Evolutionary conservation across 108 stramenopile species (phyloP).

Genomic region (Stephanodiscus minutulus): DNA sequence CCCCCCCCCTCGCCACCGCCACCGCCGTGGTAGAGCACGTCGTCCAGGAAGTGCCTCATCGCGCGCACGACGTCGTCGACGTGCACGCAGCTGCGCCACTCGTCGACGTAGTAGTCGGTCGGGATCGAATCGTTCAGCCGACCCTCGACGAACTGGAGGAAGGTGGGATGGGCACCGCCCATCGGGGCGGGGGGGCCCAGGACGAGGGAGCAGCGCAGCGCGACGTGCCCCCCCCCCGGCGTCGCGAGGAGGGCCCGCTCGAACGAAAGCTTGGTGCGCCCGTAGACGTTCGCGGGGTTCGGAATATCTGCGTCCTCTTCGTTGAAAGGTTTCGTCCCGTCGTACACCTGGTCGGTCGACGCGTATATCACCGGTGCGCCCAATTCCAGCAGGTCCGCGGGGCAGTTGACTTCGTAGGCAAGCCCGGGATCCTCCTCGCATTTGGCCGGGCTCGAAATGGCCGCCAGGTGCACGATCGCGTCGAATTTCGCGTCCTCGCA

Average conservation of each 20-base stretch:
- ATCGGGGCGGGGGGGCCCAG: slow-evolving; percentile 65
- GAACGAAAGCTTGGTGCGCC: slow-evolving; percentile 63
- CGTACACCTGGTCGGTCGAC: slow-evolving; percentile 86
- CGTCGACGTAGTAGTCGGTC: slow-evolving; percentile 61
- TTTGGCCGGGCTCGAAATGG: slow-evolving; percentile 56
- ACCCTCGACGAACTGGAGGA: slow-evolving; percentile 70
- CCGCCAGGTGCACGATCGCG: slow-evolving; percentile 75
- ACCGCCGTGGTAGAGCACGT: background rate
- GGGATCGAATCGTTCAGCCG: slow-evolving; percentile 27
- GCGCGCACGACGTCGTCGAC: slow-evolving; percentile 52
- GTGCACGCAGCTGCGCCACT: slow-evolving; percentile 60
- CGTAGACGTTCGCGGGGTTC: slow-evolving; percentile 73
- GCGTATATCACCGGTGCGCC: slow-evolving; percentile 52
- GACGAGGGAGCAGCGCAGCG: slow-evolving; percentile 75
- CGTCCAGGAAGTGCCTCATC: slow-evolving; percentile 45
- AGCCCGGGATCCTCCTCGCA: slow-evolving; percentile 59
- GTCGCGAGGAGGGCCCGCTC: slow-evolving; percentile 45
- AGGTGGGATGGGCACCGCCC: slow-evolving; percentile 48
- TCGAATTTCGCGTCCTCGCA: slow-evolving; percentile 27
- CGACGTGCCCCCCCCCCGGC: slow-evolving; percentile 15
- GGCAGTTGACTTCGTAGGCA: slow-evolving; percentile 61
- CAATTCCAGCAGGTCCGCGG: slow-evolving; percentile 45
- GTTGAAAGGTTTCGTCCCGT: slow-evolving; percentile 56
- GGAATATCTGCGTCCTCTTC: slow-evolving; percentile 44
- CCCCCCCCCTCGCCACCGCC: too few relatives aligned